A percentile compares a stretch with the other conserved stretches of the same genome.
Conservation (phyloP, 768 basidiomycete species). For the Cytidiella melzeri region DNA sequence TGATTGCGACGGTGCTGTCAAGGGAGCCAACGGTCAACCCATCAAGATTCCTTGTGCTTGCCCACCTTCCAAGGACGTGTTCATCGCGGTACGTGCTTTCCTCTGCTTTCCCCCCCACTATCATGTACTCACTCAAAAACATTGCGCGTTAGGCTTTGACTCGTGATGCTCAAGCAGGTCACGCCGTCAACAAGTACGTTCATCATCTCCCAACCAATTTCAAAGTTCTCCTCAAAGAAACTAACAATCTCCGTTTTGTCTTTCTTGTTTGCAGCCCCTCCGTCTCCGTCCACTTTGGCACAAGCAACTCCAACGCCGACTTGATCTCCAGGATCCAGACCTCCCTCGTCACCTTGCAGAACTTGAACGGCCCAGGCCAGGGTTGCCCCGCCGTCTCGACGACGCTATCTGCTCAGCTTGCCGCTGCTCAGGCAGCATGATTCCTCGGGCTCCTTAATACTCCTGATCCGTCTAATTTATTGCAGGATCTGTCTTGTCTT, state of each 20-base stretch:
- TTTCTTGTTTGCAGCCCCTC: slow-evolving; percentile 28
- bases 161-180: slow-evolving; percentile 54
- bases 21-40: slow-evolving; percentile 46
- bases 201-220: not conserved
- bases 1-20: slow-evolving; percentile 62
- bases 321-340: slow-evolving; percentile 53
- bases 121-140: not conserved
- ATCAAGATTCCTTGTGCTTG: slow-evolving; percentile 62
- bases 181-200: slow-evolving; percentile 50
- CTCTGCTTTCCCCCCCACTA: not conserved
- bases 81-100: slow-evolving; percentile 37
- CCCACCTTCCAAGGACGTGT: slow-evolving; percentile 49
- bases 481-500: not conserved
- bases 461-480: not conserved
- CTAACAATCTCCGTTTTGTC: not conserved
- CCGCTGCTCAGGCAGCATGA: slow-evolving; percentile 4
- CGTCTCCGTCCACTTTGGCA: slow-evolving; percentile 56
- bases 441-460: too few relatives aligned
- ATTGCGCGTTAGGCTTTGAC: slow-evolving; percentile 10
- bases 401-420: slow-evolving; percentile 12
- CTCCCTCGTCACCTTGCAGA: slow-evolving; percentile 65
- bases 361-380: slow-evolving; percentile 57
- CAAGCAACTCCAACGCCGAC: slow-evolving; percentile 45
- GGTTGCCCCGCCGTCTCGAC: slow-evolving; percentile 67
- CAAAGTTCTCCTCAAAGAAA: too few relatives aligned